Evolutionary conservation across 2,329 filamentous ascomycete genomes (phyloP).

Genomic region (Hymenoscyphus fraxineus): DNA sequence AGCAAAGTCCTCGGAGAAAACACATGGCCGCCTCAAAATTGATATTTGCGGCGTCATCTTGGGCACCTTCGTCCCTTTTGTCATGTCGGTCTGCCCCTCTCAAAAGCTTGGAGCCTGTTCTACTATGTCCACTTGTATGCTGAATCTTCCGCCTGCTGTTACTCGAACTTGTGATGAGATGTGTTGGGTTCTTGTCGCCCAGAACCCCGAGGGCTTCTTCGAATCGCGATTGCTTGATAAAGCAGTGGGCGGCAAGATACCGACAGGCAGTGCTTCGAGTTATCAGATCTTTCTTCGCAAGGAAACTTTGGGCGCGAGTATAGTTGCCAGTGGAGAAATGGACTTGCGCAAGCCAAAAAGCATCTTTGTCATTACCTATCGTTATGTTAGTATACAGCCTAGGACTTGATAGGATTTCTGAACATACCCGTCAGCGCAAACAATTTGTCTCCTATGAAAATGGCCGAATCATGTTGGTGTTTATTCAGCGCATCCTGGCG

Average conservation of each 20-base stretch:
- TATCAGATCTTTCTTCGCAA: conserved; percentile 79
- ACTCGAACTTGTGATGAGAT: conserved; percentile 68
- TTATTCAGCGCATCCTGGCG: conserved; percentile 92
- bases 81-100: conserved; percentile 25
- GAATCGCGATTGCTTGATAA: conserved; percentile 86
- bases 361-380: conserved; percentile 88
- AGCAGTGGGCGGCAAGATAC: conserved; percentile 90
- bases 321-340: conserved; percentile 96
- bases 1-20: conserved; percentile 88
- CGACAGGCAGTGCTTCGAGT: conserved; percentile 78
- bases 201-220: conserved; percentile 84
- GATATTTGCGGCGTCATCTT: conserved; percentile 70
- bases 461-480: conserved; percentile 92
- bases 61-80: conserved; percentile 29
- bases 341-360: conserved; percentile 96
- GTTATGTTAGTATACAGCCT: background rate
- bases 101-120: conserved; percentile 47
- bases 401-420: conserved; percentile 32
- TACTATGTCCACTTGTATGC: conserved; percentile 52
- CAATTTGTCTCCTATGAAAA: conserved; percentile 96
- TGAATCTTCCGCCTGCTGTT: conserved; percentile 68
- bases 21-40: conserved; percentile 97
- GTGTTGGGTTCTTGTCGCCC: conserved; percentile 89
- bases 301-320: conserved; percentile 81
- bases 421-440: conserved; percentile 79